Evolutionary conservation across 805 yeast genomes (phyloP), one percentile per base, ranked within the genome.

Genomic region (Candida easanensis): DNA sequence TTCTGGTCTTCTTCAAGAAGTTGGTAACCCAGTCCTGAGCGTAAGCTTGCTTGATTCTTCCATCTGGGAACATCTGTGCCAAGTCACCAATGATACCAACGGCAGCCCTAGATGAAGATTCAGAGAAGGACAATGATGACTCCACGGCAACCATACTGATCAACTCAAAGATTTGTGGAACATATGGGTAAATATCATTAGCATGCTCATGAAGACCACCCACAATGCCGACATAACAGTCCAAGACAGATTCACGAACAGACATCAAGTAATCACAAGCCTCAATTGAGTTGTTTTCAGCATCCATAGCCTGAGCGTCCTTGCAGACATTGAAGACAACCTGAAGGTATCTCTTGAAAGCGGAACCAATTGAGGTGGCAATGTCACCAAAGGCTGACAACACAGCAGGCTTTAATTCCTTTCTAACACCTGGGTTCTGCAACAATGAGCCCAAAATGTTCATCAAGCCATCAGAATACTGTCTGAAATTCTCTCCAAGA

Each of bases 351-450:
- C 82, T 88, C 52, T 75, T 74, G 65, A 91, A 93, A 42, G 74
- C 79, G 2, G 74, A 61, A 4, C 96, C 97, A 48, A 90, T 80
- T 13, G 93, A 82, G 1, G 96, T 78, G 4, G 98, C 97, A 57
- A 93, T 79, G 64, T 93, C 99, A 51, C 99, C 99, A 63, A 93
- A 88, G 57, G 96, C 88, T 11, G 97, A 87, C 52, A 93, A 69
- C 22, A 91, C 88, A 18, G 88, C 75, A 15, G 97, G 97, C 63
- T 87, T 82, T 52, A 91, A 73, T 50, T 88, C 96, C 46, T 87
- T 78, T 60, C 83, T 83, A 16, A 88, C 81, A 44, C 76, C 77
- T 33, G 76, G 73, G 55, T 77, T 77, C 45, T 84, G 79, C 49
- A 93, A 73, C 58, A 80, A 79, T 38, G 76, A 73, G 41, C 96